These are phyloP conservation scores for Exidia glandulosa DNA, from an alignment of 768 basidiomycete species.

Conservation along the genomic window DNA sequence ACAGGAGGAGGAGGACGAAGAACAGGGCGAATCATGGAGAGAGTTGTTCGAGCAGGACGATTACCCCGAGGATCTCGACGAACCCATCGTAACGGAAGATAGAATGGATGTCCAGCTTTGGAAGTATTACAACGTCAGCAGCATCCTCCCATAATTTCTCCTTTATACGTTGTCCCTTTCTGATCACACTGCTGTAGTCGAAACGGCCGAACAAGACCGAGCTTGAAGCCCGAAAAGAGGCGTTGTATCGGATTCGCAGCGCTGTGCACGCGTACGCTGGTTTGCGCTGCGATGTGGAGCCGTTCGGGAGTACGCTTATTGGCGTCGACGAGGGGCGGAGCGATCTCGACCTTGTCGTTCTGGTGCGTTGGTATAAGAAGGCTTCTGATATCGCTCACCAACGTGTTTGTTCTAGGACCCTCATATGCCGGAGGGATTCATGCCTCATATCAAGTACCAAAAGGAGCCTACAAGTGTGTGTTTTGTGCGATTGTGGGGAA, in stretches of 20 bases:
- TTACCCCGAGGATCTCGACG: too few relatives aligned
- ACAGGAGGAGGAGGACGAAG: too few relatives aligned
- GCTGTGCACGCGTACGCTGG: background rate
- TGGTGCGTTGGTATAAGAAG: constrained; percentile 25
- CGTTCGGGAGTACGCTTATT: constrained; percentile 44
- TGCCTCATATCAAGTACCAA: constrained; percentile 14
- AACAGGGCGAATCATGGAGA: too few relatives aligned
- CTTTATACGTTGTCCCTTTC: background rate
- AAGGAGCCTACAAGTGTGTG: constrained; percentile 19
- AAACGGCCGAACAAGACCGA: background rate
- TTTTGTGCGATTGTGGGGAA: background rate
- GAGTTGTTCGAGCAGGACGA: too few relatives aligned
- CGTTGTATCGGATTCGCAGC: background rate
- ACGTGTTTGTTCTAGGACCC: constrained; percentile 20
- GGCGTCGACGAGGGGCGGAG: constrained; percentile 29
- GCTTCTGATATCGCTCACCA: background rate
- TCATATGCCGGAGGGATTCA: constrained; percentile 17
- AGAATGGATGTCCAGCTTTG: background rate
- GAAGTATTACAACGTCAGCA: background rate
- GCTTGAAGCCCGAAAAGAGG: background rate
- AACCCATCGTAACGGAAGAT: too few relatives aligned
- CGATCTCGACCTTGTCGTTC: constrained; percentile 42
- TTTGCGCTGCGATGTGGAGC: constrained; percentile 12
- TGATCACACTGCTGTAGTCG: background rate
- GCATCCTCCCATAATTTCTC: background rate